Conservation (phyloP, 257 asterid genomes). For the Solanum bulbocastanum region DNA sequence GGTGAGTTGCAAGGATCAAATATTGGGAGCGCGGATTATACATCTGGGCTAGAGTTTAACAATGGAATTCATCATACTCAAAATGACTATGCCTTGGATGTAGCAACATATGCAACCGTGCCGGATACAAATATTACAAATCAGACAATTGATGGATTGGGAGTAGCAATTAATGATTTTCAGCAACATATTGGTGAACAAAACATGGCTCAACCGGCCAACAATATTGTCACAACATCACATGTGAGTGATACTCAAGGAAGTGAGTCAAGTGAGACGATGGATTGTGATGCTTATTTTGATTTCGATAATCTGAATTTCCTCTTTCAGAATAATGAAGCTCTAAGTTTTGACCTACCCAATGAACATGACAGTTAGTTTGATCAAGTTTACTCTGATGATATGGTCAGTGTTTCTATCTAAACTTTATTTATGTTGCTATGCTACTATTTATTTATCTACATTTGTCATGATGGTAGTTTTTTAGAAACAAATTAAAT, state of each 20-base stretch:
- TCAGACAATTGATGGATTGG: neutral
- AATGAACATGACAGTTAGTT: neutral
- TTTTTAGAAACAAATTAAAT: neutral
- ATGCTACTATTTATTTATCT: neutral
- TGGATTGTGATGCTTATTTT: neutral
- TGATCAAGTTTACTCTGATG: neutral
- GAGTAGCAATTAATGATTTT: neutral
- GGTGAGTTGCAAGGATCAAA: neutral
- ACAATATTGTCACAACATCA: neutral
- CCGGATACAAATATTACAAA: too few relatives aligned
- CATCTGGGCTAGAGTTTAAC: neutral
- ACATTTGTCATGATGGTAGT: neutral
- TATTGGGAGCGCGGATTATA: neutral
- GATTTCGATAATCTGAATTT: neutral
- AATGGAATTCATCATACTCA: neutral
- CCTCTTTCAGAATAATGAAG: neutral
- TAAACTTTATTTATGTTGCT: neutral
- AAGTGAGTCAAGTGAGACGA: neutral
- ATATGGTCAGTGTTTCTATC: neutral
- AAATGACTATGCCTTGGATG: neutral
- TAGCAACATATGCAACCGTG: neutral
- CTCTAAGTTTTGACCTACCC: neutral
- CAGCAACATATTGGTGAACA: neutral
- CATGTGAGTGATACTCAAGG: neutral
- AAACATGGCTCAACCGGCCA: neutral